These are phyloP conservation scores for Anacardium occidentale DNA, from an alignment of 345 rosid genomes.

Conservation along the genomic window DNA sequence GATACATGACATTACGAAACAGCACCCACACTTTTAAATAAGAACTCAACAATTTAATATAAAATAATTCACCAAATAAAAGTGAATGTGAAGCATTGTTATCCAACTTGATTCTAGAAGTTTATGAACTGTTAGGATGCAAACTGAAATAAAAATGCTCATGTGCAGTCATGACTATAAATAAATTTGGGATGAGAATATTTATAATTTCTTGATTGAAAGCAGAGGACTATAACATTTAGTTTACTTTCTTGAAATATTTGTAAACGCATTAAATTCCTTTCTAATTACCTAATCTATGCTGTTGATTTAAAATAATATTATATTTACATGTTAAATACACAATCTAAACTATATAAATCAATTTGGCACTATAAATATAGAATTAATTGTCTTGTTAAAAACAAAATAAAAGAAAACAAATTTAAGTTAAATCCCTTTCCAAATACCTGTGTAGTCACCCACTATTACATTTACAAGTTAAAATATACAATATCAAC, in stretches of 20 bases:
- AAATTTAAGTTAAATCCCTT: too few species aligned
- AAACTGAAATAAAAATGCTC: not conserved
- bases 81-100: not conserved
- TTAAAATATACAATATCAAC: too few species aligned
- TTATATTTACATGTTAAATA: too few species aligned
- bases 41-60: not conserved
- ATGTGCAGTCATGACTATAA: not conserved
- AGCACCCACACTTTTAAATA: not conserved
- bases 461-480: too few species aligned
- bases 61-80: not conserved
- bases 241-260: not conserved
- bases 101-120: not conserved
- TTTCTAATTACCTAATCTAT: too few species aligned
- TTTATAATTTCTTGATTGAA: not conserved
- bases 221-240: not conserved
- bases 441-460: too few species aligned
- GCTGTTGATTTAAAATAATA: too few species aligned
- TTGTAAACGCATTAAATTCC: too few species aligned
- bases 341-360: too few species aligned
- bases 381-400: too few species aligned
- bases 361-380: too few species aligned
- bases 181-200: not conserved
- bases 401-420: too few species aligned
- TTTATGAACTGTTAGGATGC: not conserved
- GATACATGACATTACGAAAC: conserved; percentile 1